These are phyloP conservation scores for Tolypocladium paradoxum DNA, from an alignment of 2,329 filamentous ascomycete species.

Conservation along the genomic window DNA sequence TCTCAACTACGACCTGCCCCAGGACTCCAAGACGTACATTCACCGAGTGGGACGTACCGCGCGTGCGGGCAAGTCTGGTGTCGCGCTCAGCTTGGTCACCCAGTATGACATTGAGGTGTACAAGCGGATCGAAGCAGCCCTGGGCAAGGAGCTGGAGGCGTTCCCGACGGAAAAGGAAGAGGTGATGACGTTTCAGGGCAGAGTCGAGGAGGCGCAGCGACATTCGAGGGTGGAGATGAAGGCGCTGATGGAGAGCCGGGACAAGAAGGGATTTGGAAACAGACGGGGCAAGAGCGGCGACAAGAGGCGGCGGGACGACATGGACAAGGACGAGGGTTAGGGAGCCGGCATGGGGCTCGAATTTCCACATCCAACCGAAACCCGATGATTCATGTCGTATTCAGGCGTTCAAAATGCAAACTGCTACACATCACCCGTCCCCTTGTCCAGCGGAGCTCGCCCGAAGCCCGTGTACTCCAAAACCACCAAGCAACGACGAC, in stretches of 20 bases:
- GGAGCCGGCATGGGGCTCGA: background rate
- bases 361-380: background rate
- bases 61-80: slow-evolving; percentile 73
- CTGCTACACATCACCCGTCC: background rate
- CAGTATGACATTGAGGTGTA: slow-evolving; percentile 82
- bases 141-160: slow-evolving; percentile 65
- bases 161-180: slow-evolving; percentile 68
- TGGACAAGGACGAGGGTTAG: slow-evolving; percentile 68
- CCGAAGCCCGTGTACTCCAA: background rate
- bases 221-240: slow-evolving; percentile 75
- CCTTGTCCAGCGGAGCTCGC: background rate
- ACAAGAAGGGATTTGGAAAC: slow-evolving; percentile 39
- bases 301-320: slow-evolving; percentile 44
- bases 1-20: slow-evolving; percentile 74
- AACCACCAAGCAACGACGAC: background rate
- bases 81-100: slow-evolving; percentile 71
- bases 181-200: slow-evolving; percentile 67
- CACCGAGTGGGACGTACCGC: slow-evolving; percentile 84
- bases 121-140: slow-evolving; percentile 68
- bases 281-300: slow-evolving; percentile 25
- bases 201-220: slow-evolving; percentile 76
- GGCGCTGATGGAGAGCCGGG: slow-evolving; percentile 59
- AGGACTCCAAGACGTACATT: slow-evolving; percentile 82
- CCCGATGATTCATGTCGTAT: background rate
- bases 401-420: background rate